Evolutionary conservation across 225 moss, liverwort and hornwort genomes (phyloP).

Genomic region (Antitrichia curtipendula): DNA sequence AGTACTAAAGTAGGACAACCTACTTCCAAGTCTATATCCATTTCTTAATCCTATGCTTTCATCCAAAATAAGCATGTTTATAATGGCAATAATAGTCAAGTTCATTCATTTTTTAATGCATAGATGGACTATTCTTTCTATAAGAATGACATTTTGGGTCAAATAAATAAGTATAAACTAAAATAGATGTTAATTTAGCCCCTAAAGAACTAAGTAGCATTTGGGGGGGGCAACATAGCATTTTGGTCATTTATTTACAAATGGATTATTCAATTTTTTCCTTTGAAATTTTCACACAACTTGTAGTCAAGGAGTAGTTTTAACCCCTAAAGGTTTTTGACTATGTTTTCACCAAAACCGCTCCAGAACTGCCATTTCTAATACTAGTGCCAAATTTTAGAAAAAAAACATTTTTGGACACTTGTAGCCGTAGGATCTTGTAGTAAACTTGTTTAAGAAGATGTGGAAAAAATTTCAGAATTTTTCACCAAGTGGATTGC

Average conservation of each 20-base stretch:
- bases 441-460: too few species aligned
- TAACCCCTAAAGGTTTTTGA: too few species aligned
- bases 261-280: background rate
- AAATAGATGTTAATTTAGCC: background rate
- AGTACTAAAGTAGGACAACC: background rate
- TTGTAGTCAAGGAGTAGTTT: background rate
- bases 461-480: too few species aligned
- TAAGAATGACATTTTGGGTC: accelerated
- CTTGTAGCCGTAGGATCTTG: too few species aligned
- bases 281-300: too few species aligned
- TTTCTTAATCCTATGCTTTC: background rate
- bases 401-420: too few species aligned
- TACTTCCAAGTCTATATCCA: background rate
- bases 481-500: too few species aligned
- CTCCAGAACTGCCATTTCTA: too few species aligned
- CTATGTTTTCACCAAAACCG: too few species aligned
- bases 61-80: background rate
- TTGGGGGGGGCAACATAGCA: background rate
- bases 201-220: background rate
- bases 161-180: background rate
- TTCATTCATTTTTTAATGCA: background rate
- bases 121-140: background rate
- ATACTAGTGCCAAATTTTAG: too few species aligned
- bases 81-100: background rate
- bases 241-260: background rate